Evolutionary conservation across 345 rosid genomes (phyloP).

Genomic region (Cochlearia excelsa): DNA sequence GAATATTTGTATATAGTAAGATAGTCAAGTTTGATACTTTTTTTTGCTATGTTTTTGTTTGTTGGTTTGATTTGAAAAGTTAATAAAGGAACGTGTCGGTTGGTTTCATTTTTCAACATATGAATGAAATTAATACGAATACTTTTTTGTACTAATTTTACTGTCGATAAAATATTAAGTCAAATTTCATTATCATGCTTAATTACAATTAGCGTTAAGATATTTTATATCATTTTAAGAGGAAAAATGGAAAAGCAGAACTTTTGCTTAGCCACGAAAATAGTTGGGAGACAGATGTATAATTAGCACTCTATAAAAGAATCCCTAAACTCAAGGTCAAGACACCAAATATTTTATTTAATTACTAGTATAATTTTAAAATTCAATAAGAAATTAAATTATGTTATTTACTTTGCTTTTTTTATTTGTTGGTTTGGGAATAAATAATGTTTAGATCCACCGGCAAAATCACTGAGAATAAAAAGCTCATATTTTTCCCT

Average conservation of each 20-base stretch:
- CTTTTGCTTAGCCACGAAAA: constrained; percentile 36
- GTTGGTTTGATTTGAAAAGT: too few species aligned
- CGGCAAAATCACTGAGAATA: constrained; percentile 35
- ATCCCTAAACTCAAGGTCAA: constrained; percentile 38
- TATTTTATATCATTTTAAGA: constrained; percentile 19
- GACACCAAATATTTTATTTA: constrained; percentile 29
- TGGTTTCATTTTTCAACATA: too few species aligned
- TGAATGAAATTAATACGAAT: too few species aligned
- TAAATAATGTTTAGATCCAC: constrained; percentile 35
- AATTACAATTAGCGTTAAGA: too few species aligned
- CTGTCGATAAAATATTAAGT: too few species aligned
- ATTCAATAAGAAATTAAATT: constrained; percentile 15
- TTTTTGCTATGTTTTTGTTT: neutral
- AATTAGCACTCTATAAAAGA: constrained; percentile 33
- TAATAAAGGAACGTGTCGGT: too few species aligned
- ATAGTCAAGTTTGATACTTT: too few species aligned
- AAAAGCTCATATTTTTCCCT: constrained; percentile 24
- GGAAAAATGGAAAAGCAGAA: constrained; percentile 33
- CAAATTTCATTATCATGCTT: neutral
- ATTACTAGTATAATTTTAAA: constrained; percentile 20
- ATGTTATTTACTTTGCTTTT: neutral
- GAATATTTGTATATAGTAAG: too few species aligned
- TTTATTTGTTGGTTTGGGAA: neutral
- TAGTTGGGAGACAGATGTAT: constrained; percentile 33
- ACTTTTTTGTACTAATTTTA: too few species aligned